Evolutionary conservation across 805 yeast genomes (phyloP).

Genomic region (Sugiyamaella qingdaonensis): DNA sequence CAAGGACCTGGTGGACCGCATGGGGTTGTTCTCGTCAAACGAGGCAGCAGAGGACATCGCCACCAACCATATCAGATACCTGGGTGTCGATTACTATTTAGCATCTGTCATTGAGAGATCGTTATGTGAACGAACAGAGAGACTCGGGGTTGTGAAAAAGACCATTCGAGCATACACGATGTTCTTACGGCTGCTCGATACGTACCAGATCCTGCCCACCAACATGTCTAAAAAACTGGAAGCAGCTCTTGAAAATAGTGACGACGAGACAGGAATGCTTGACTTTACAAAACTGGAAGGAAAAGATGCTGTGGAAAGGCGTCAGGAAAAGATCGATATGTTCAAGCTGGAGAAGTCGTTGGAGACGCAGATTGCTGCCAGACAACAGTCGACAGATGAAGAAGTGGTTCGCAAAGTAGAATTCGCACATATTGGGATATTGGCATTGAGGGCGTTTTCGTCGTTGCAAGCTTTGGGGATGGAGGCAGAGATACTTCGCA

Average conservation of each 20-base stretch:
- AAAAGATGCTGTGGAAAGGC: conserved; percentile 39
- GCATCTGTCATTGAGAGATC: conserved; percentile 40
- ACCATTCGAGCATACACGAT: conserved; percentile 24
- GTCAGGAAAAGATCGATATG: conserved; percentile 71
- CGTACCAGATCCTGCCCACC: conserved; percentile 23
- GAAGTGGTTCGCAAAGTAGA: conserved; percentile 56
- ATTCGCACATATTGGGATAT: conserved; percentile 50
- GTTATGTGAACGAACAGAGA: conserved; percentile 16
- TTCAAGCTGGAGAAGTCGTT: conserved; percentile 59
- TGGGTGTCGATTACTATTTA: conserved; percentile 56
- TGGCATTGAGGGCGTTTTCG: conserved; percentile 50
- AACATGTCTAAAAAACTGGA: conserved; percentile 10
- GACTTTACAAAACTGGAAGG: conserved; percentile 15
- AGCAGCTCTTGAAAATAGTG: conserved; percentile 7
- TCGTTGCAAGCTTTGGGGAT: conserved; percentile 54
- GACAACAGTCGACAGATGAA: conserved; percentile 45
- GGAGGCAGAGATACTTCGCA: conserved; percentile 62
- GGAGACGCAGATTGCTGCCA: conserved; percentile 38
- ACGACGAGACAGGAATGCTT: conserved; percentile 1
- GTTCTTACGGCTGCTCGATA: conserved; percentile 23
- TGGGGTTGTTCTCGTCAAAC: conserved; percentile 64
- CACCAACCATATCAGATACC: conserved; percentile 57
- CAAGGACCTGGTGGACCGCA: conserved; percentile 40
- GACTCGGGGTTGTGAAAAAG: conserved; percentile 19
- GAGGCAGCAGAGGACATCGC: conserved; percentile 67